Evolutionary conservation across 331 rosid species (phyloP).

Genomic region (Telfairia occidentalis): DNA sequence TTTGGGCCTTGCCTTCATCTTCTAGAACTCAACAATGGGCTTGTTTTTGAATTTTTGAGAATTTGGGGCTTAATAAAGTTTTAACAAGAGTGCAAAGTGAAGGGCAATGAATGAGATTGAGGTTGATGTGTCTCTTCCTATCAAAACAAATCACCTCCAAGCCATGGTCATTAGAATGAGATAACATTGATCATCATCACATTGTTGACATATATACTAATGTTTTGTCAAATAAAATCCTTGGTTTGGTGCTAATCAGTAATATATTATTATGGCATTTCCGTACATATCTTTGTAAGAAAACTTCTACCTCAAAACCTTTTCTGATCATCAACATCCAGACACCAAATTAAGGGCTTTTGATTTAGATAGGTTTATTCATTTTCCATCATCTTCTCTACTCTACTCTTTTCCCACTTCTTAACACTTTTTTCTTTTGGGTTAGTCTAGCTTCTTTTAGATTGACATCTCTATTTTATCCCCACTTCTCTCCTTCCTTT

Average conservation of each 20-base stretch:
- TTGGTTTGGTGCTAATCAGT: neutral
- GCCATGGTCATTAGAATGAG: too few species aligned
- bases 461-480: neutral
- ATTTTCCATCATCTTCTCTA: neutral
- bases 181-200: neutral
- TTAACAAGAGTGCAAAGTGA: neutral
- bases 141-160: neutral
- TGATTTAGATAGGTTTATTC: neutral
- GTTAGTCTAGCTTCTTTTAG: neutral
- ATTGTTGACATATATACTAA: neutral
- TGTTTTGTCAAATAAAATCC: neutral
- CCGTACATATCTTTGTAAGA: neutral
- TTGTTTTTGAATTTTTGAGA: neutral
- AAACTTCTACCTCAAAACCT: neutral
- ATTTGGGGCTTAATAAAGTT: neutral
- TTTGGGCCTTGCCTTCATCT: neutral
- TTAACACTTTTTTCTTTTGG: neutral
- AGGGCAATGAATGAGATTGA: neutral
- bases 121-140: neutral
- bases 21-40: neutral
- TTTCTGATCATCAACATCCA: neutral
- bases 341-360: neutral
- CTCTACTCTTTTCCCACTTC: neutral
- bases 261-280: neutral
- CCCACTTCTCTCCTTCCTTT: too few species aligned